Conservation (phyloP, 148 eudicot genomes). For the Tetragonia tetragonoides region DNA sequence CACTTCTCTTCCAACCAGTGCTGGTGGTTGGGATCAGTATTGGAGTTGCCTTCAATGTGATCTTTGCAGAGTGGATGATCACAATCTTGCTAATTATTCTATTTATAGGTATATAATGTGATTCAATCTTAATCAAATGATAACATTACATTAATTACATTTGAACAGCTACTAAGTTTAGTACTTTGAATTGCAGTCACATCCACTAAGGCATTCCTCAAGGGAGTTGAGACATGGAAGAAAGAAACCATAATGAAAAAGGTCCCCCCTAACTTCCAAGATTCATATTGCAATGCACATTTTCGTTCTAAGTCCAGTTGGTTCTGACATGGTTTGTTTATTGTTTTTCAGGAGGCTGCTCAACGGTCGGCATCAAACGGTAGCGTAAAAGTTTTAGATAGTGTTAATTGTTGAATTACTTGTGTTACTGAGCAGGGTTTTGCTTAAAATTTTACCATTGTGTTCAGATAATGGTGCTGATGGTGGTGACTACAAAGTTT, state of each 20-base stretch:
- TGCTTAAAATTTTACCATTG: neutral
- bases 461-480: conserved; percentile 23
- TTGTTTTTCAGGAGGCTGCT: conserved; percentile 44
- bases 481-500: conserved; percentile 32
- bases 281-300: neutral
- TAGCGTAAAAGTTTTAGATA: conserved; percentile 1
- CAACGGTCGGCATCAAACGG: conserved; percentile 34
- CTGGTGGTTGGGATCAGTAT: conserved; percentile 58
- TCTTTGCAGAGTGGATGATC: conserved; percentile 46
- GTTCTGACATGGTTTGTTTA: conserved; percentile 13
- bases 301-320: neutral
- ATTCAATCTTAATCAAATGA: neutral
- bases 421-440: neutral
- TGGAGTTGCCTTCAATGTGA: too few relatives aligned
- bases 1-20: conserved; percentile 65
- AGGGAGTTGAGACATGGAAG: conserved; percentile 71
- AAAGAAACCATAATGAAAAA: conserved; percentile 60
- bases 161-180: conserved; percentile 2
- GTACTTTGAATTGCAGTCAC: conserved; percentile 37
- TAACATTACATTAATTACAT: neutral
- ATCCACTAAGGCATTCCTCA: conserved; percentile 56
- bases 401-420: conserved; percentile 6
- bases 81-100: conserved; percentile 57
- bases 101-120: conserved; percentile 39
- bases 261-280: conserved; percentile 30